A percentile compares a stretch with the other conserved stretches of the same genome.
Evolutionary conservation across 306 rosid species (phyloP).

Genomic region (Quercus bicolor): DNA sequence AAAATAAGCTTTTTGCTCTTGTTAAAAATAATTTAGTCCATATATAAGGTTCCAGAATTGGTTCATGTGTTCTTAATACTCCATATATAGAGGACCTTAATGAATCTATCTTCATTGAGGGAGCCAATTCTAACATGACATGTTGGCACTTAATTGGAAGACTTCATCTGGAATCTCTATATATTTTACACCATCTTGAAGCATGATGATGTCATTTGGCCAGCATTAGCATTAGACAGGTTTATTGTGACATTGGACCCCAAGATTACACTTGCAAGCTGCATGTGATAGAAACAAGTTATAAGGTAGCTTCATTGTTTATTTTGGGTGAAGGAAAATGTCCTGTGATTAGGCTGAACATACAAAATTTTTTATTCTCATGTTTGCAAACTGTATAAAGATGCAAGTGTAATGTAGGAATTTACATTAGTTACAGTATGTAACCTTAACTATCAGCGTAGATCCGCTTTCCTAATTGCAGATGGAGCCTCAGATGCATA

Average conservation of each 20-base stretch:
- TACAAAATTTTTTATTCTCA: not conserved
- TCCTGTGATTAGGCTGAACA: not conserved
- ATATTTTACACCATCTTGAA: not conserved
- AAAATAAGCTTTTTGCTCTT: slow-evolving; percentile 17
- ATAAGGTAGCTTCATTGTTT: not conserved
- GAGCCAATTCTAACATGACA: not conserved
- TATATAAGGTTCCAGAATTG: not conserved
- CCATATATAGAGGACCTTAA: not conserved
- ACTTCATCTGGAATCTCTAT: not conserved
- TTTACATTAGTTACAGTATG: not conserved
- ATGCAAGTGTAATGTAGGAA: not conserved
- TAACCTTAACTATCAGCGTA: not conserved
- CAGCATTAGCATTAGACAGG: not conserved
- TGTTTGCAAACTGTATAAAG: not conserved
- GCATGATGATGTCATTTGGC: not conserved
- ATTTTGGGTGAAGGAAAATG: not conserved
- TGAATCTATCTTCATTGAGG: not conserved
- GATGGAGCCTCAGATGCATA: not conserved
- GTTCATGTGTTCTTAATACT: not conserved
- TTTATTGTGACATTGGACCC: not conserved
- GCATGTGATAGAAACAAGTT: slow-evolving; percentile 5
- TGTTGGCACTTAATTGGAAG: not conserved
- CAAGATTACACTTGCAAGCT: not conserved
- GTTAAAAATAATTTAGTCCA: slow-evolving; percentile 2
- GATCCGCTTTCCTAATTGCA: not conserved